Conservation (phyloP, 2,329 filamentous ascomycete species). For the Cladophialophora psammophila region DNA sequence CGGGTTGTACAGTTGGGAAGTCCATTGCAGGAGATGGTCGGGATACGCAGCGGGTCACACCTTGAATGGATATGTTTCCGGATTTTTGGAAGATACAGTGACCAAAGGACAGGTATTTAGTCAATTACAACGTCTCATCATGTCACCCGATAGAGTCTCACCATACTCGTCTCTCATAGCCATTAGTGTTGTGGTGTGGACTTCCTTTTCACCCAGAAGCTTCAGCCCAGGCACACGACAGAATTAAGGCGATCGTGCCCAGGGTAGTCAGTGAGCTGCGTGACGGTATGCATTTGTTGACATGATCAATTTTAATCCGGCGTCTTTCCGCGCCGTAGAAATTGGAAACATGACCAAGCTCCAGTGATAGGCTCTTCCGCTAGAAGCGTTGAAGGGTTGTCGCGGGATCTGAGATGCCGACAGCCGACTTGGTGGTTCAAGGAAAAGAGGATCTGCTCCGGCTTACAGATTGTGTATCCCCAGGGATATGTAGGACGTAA, state of each 20-base stretch:
- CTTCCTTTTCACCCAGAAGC: no score
- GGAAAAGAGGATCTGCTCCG: background rate
- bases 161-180: background rate
- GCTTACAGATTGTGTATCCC: background rate
- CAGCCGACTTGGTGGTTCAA: background rate
- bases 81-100: background rate
- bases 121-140: background rate
- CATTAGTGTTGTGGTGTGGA: background rate
- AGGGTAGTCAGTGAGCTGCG: background rate
- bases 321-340: background rate
- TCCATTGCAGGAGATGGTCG: background rate
- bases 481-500: no score
- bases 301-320: background rate
- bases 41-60: background rate
- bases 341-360: background rate
- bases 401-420: conserved; percentile 2
- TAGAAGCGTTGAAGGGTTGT: background rate
- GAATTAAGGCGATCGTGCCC: background rate
- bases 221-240: background rate
- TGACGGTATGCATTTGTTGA: background rate
- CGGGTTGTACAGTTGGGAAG: background rate
- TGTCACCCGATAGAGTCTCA: background rate
- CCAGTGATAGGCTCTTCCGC: background rate
- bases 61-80: background rate
- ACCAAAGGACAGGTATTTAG: background rate